Evolutionary conservation across 345 rosid genomes (phyloP).

Genomic region (Brassica incana): DNA sequence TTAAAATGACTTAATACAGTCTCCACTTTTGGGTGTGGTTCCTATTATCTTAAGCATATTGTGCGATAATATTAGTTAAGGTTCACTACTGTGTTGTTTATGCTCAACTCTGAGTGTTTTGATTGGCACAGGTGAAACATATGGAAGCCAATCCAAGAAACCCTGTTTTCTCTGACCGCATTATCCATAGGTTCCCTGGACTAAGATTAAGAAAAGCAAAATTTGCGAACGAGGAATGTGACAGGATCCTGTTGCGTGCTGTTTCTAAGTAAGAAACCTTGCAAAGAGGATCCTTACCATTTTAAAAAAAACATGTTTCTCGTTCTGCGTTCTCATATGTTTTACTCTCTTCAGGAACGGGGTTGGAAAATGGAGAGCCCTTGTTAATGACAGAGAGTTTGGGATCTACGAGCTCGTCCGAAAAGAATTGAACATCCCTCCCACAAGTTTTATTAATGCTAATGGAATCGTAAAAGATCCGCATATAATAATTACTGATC

Average conservation of each 20-base stretch:
- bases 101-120: background rate
- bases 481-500: conserved; percentile 63
- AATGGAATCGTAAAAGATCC: conserved; percentile 33
- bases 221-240: conserved; percentile 72
- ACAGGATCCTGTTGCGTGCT: conserved; percentile 56
- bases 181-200: conserved; percentile 48
- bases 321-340: too few relatives aligned
- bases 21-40: too few relatives aligned
- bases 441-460: conserved; percentile 42
- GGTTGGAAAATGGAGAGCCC: conserved; percentile 73
- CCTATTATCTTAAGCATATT: too few relatives aligned
- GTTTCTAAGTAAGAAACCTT: conserved; percentile 59
- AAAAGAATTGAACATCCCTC: conserved; percentile 56
- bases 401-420: conserved; percentile 62
- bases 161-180: conserved; percentile 50
- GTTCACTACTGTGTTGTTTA: too few relatives aligned
- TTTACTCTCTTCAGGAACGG: conserved; percentile 53
- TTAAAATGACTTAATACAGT: too few relatives aligned
- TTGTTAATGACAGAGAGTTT: conserved; percentile 70
- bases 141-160: conserved; percentile 46
- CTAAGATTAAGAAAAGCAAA: conserved; percentile 44
- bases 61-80: too few relatives aligned
- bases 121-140: conserved; percentile 18
- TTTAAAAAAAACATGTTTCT: background rate
- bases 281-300: background rate